phyloP scores from a whole-genome alignment of 768 basidiomycete species.

The Vishniacozyma victoriae region DNA sequence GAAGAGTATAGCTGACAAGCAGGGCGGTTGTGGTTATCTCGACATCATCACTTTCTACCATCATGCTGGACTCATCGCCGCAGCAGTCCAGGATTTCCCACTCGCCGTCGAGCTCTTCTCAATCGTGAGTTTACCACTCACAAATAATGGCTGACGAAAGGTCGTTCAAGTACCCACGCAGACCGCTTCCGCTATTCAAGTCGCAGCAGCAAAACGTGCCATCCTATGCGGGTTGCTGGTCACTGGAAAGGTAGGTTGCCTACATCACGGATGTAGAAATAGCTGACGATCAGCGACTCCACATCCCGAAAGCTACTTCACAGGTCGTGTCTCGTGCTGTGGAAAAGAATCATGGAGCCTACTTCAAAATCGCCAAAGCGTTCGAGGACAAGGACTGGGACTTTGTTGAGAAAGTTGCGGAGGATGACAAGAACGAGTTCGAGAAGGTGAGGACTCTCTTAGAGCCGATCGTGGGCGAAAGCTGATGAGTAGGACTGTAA shows the following conservation, averaged over 20 bases:
- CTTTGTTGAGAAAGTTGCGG: slow-evolving; percentile 11
- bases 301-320: slow-evolving; percentile 26
- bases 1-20: background rate
- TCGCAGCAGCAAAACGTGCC: slow-evolving; percentile 31
- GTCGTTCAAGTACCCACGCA: slow-evolving; percentile 28
- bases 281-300: slow-evolving; percentile 7
- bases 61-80: slow-evolving; percentile 32
- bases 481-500: slow-evolving; percentile 27
- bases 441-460: slow-evolving; percentile 13
- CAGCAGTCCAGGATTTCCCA: slow-evolving; percentile 15
- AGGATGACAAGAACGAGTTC: slow-evolving; percentile 15
- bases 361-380: slow-evolving; percentile 26
- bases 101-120: background rate
- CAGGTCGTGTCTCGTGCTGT: slow-evolving; percentile 14
- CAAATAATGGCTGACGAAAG: slow-evolving; percentile 13
- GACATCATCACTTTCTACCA: slow-evolving; percentile 39
- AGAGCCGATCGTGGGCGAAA: background rate
- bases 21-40: slow-evolving; percentile 22
- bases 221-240: slow-evolving; percentile 31
- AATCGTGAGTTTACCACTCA: background rate
- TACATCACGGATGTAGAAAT: background rate
- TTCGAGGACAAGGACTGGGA: slow-evolving; percentile 25
- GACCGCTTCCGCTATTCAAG: slow-evolving; percentile 33
- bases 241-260: slow-evolving; percentile 30
- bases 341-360: slow-evolving; percentile 23